Evolutionary conservation across 2,329 filamentous ascomycete species (phyloP), one percentile per base, ranked within the genome.

Genomic region (Ophiostoma triangulosporum): DNA sequence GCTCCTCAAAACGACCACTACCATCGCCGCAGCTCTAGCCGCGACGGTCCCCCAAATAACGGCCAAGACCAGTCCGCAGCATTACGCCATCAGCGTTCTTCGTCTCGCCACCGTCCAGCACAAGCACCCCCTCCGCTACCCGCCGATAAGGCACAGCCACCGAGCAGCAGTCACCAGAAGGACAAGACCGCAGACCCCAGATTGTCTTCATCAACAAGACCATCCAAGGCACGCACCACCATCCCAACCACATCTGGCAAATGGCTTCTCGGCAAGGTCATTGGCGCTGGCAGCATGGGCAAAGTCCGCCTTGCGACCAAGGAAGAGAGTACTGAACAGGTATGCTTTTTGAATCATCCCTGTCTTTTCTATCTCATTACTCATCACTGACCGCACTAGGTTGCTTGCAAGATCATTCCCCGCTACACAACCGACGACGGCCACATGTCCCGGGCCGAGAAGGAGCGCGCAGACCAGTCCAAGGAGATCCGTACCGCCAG

Each of bases 231-330:
- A 53, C 75, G 81, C 62, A 96, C 91, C 12, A 91, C 87, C 38
- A 95, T 98, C 65, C 87, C 86, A 51, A 89, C 90, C 3, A 83
- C 86, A 48, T 89, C 90, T 12, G 93, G 93, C 55, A 88, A 90
- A 73, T 98, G 91, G 89, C 82, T 89, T 54, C 74, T 98, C 51
- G 91, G 91, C 56, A 97, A 97, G 74, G 97, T 93, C 3, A 93
- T 98, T 63, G 93, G 93, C 56, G 89, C 90, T 52, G 93, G 93
- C 50, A 97, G 91, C 68, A 98, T 98, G 93, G 93, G 93, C 59
- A 97, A 97, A 69, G 93, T 98, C 58, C 97, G 97, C 72, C 74
- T 98, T 60, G 93, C 93, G 24, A 87, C 87, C 62, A 94, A 94
- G 68, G 78, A 85, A 61, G 90, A 95, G 63, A 87, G 86, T 20